Base-by-base conservation (phyloP, 441 rosid genomes). In the Daphne laureola region DNA sequence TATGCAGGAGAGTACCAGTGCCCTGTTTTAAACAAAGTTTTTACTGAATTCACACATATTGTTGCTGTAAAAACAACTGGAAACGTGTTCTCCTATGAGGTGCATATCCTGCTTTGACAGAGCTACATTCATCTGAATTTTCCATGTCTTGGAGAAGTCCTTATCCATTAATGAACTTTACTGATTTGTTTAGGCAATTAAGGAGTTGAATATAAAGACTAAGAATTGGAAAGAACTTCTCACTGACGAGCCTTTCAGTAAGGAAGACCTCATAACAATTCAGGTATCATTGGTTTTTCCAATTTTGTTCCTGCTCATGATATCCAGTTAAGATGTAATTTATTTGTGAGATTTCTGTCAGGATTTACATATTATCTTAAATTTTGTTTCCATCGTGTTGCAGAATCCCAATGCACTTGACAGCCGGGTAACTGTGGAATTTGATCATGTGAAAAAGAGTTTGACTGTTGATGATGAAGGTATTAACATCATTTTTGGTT, bases 141-240 rank as follows among this genome's bases (percentile, higher is more conserved):
- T 11, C 38, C 38, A 31, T 31, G 38, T 0, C 38, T 31, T 8
- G 38, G 8, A 31, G 12, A 31, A 31, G 4, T 9, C 38, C 38
- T 31, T 31, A 31, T 7, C 7, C 8, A 6, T 31, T 31, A 31
- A 31, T 9, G 9, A 6, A 31, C 3, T 31, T 31, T 7, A 9
- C 38, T 6, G 38, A 31, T 31, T 31, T 31, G 9, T 31, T 7
- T 58, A 89, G 96, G 97, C 98, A 48, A 67, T 87, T 62, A 89
- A 87, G 74, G 98, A 89, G 57, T 70, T 89, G 51, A 89, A 89
- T 65, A 78, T 93, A 75, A 89, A 87, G 84, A 81, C 87, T 43
- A 93, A 87, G 71, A 89, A 84, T 72, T 89, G 95, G 95, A 87
- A 74, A 66, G 97, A 90, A 73, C 87, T 87, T 54, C 77, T 92